Evolutionary conservation across 2,329 filamentous ascomycete species (phyloP), one percentile per base, ranked within the genome.

Genomic region (Orbilia blumenaviensis): DNA sequence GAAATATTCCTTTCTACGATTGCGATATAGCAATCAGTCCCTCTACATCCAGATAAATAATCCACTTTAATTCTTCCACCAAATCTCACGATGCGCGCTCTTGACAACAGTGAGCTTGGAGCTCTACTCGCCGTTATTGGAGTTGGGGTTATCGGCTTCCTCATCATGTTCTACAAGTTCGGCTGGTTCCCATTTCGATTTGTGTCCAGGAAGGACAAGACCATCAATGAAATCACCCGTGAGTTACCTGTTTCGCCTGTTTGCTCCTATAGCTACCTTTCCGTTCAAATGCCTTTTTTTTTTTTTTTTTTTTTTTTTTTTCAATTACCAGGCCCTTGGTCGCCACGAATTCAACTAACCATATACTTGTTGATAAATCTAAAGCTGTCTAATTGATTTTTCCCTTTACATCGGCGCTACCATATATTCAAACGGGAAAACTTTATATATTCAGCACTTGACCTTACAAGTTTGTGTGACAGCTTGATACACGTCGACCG

Each of bases 91-190:
- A 62, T 71, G 41, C 29, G 34, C n/a, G n/a, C n/a, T 16, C 34
- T 74, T n/a, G 63, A 68, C 16, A 42, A 4, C 0, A 32, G 18
- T 23, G 63, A 41, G 42, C n/a, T 75, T 10, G 56, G 23, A 6
- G 16, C 38, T 10, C 63, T 75, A n/a, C 12, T 52, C 44, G 21
- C n/a, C 27, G 71, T 75, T n/a, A 34, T 75, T 9, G 71, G 63
- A 10, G 42, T 75, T 21, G 71, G 62, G 2, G 2, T 63, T 3
- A 44, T 74, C 10, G 69, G 36, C 8, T 50, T 75, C 27, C 27
- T 68, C 7, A 36, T 64, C 46, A 66, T 64, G 54, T 68, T 68
- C 29, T 75, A 75, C 54, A 75, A 68, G 25, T 75, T 75, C 23
- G 71, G 71, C n/a, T 75, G 71, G 71, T 52, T 63, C 36, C 36